phyloP scores from a whole-genome alignment of 345 rosid genomes.

The Gossypium rotundifolium region DNA sequence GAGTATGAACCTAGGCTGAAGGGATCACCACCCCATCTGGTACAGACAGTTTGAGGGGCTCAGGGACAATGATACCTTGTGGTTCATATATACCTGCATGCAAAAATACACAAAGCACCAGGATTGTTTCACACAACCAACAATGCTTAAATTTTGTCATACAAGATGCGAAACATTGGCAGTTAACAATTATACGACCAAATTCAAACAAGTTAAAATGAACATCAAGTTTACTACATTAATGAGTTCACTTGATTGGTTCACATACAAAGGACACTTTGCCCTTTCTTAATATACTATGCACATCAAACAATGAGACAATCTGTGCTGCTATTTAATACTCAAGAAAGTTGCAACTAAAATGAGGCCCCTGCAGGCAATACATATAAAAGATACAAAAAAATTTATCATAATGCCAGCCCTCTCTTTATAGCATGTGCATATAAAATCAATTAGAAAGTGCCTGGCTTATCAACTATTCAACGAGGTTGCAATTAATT shows the following conservation, averaged over 20 bases:
- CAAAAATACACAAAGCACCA: constrained; percentile 12
- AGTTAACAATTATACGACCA: no score
- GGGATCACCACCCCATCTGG: constrained; percentile 98
- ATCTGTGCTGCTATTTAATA: not conserved
- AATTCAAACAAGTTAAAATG: no score
- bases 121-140: not conserved
- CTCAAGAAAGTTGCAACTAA: not conserved
- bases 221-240: no score
- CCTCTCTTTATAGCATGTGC: not conserved
- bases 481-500: no score
- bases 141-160: not conserved
- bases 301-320: not conserved
- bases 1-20: constrained; percentile 95
- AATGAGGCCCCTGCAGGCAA: not conserved
- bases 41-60: constrained; percentile 96
- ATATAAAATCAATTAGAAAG: not conserved
- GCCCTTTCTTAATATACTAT: no score
- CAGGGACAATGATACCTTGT: constrained; percentile 85
- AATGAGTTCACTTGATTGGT: no score
- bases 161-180: not conserved
- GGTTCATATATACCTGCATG: constrained; percentile 86
- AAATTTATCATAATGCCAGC: not conserved
- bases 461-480: no score
- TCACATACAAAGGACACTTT: not conserved
- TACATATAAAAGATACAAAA: not conserved